A percentile compares a stretch with the other conserved stretches of the same genome.
Evolutionary conservation across 495 filamentous ascomycete species (phyloP).

Genomic region (Neurospora sp.): DNA sequence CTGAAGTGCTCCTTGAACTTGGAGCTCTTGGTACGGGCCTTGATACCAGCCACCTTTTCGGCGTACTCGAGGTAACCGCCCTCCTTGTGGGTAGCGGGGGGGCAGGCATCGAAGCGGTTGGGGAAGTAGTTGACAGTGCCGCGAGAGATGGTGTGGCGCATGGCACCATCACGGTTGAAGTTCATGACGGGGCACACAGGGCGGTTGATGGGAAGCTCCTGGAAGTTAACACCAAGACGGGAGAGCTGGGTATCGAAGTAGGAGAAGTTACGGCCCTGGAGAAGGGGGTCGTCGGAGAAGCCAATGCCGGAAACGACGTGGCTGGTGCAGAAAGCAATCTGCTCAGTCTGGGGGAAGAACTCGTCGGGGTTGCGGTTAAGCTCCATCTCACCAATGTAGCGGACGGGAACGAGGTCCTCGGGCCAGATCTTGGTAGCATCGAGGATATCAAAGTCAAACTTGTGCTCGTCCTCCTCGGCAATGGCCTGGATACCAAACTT

Average conservation of each 20-base stretch:
- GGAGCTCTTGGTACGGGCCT: slow-evolving; percentile 54
- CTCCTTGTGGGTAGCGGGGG: slow-evolving; percentile 47
- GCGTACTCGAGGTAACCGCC: slow-evolving; percentile 63
- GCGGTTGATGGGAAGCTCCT: slow-evolving; percentile 79
- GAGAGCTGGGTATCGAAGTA: slow-evolving; percentile 83
- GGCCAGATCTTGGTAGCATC: slow-evolving; percentile 94
- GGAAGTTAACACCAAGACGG: slow-evolving; percentile 74
- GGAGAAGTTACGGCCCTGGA: slow-evolving; percentile 78
- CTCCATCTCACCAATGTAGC: slow-evolving; percentile 71
- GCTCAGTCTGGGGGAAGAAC: slow-evolving; percentile 78
- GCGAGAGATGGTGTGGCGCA: slow-evolving; percentile 43
- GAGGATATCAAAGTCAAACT: slow-evolving; percentile 85
- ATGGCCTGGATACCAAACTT: slow-evolving; percentile 74
- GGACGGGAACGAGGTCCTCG: slow-evolving; percentile 68
- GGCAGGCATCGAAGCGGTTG: slow-evolving; percentile 58
- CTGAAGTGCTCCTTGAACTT: slow-evolving; percentile 79
- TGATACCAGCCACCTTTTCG: slow-evolving; percentile 55
- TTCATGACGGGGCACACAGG: slow-evolving; percentile 70
- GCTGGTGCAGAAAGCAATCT: slow-evolving; percentile 74
- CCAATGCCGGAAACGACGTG: slow-evolving; percentile 83
- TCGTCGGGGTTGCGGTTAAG: slow-evolving; percentile 80
- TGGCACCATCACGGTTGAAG: slow-evolving; percentile 64
- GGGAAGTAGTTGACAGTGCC: slow-evolving; percentile 86
- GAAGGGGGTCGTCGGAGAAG: slow-evolving; percentile 74
- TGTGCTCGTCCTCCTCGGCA: slow-evolving; percentile 58